Evolutionary conservation across 768 basidiomycete genomes (phyloP).

Genomic region (Phanerochaete sordida): DNA sequence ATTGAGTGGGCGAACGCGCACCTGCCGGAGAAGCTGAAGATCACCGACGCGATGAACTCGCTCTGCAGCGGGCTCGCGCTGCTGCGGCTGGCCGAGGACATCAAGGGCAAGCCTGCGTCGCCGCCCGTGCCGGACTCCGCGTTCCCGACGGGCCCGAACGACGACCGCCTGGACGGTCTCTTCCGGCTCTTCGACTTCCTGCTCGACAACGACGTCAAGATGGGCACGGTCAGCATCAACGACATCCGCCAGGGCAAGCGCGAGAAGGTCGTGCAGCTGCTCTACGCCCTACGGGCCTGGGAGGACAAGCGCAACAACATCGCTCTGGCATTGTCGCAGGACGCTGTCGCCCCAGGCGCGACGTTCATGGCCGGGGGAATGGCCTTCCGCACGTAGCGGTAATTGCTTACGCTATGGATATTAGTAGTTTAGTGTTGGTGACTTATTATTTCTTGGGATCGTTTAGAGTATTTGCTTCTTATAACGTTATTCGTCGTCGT

Average conservation of each 20-base stretch:
- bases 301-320: slow-evolving; percentile 69
- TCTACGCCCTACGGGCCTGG: slow-evolving; percentile 76
- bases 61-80: slow-evolving; percentile 72
- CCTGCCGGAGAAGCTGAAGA: slow-evolving; percentile 61
- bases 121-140: slow-evolving; percentile 77
- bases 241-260: slow-evolving; percentile 82
- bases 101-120: slow-evolving; percentile 60
- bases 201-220: slow-evolving; percentile 87
- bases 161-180: slow-evolving; percentile 83
- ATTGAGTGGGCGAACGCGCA: slow-evolving; percentile 89
- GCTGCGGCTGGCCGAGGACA: slow-evolving; percentile 80
- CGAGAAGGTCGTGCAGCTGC: slow-evolving; percentile 76
- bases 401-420: neutral
- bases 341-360: slow-evolving; percentile 22
- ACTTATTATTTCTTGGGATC: neutral
- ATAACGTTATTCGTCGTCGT: neutral
- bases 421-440: neutral
- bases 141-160: slow-evolving; percentile 63
- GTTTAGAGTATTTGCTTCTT: neutral
- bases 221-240: slow-evolving; percentile 91
- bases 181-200: slow-evolving; percentile 91
- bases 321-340: slow-evolving; percentile 45
- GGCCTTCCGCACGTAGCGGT: neutral
- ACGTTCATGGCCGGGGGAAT: slow-evolving; percentile 23
- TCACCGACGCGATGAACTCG: slow-evolving; percentile 40